phyloP scores from a whole-genome alignment of 768 basidiomycete species.

The Hypholoma sublateritium region DNA sequence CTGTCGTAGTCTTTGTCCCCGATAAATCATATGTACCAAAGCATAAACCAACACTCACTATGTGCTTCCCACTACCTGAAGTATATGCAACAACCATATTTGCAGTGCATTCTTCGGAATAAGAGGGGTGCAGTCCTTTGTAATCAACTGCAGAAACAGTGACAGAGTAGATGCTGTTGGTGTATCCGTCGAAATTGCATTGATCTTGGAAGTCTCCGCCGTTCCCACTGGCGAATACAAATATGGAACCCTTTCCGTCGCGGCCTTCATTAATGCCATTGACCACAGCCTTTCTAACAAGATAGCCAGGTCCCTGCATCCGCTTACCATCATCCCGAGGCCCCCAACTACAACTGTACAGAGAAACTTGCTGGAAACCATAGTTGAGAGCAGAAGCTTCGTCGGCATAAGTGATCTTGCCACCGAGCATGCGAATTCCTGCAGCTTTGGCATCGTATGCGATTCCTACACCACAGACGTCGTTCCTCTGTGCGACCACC shows the following conservation, averaged over 20 bases:
- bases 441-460: conserved; percentile 89
- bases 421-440: conserved; percentile 91
- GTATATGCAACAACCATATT: conserved; percentile 95
- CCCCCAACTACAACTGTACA: conserved; percentile 97
- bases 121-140: conserved; percentile 89
- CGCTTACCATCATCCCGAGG: conserved; percentile 89
- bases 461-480: conserved; percentile 91
- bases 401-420: conserved; percentile 89
- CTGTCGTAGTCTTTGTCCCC: conserved; percentile 78
- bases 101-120: conserved; percentile 93
- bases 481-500: conserved; percentile 88
- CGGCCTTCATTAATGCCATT: conserved; percentile 92
- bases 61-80: conserved; percentile 89
- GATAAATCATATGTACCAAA: too few relatives aligned
- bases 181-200: conserved; percentile 99
- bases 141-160: conserved; percentile 92
- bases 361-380: conserved; percentile 85
- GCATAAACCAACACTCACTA: conserved; percentile 56
- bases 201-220: conserved; percentile 90
- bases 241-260: conserved; percentile 84
- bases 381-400: conserved; percentile 95
- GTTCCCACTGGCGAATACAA: conserved; percentile 96
- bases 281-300: conserved; percentile 90
- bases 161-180: conserved; percentile 93
- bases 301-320: conserved; percentile 89